A percentile compares a stretch with the other conserved stretches of the same genome.
phyloP scores from a whole-genome alignment of 139 green algal species.

The Pseudopediastrum boryanum region DNA sequence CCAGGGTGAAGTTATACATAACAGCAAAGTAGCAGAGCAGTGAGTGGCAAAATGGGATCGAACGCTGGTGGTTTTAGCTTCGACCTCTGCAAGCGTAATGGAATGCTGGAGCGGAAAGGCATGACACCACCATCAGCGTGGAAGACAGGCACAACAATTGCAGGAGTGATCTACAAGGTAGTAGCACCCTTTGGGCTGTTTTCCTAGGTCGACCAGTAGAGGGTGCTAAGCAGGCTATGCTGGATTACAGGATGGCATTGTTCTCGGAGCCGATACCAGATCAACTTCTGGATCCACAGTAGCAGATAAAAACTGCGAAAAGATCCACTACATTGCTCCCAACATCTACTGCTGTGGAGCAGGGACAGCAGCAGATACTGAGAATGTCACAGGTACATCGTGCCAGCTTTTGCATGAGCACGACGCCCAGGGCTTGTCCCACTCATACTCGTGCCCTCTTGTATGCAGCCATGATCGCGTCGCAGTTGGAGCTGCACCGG shows the following conservation, averaged over 20 bases:
- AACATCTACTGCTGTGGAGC: conserved; percentile 99
- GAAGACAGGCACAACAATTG: conserved; percentile 98
- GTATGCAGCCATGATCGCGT: conserved; percentile 93
- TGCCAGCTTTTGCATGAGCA: not conserved
- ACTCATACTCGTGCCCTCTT: not conserved
- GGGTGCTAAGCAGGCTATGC: no score
- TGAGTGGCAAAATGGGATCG: conserved; percentile 16
- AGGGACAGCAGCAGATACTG: conserved; percentile 96
- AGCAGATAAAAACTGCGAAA: conserved; percentile 99
- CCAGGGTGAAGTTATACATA: not conserved
- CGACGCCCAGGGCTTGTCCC: not conserved
- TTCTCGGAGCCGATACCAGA: conserved; percentile 96
- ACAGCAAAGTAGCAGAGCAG: not conserved
- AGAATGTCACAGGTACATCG: conserved; percentile 91
- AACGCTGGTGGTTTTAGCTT: conserved; percentile 88
- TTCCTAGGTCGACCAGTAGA: no score
- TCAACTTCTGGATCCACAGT: conserved; percentile 95
- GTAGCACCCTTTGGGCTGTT: not conserved
- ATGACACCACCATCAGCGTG: conserved; percentile 70
- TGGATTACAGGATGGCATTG: conserved; percentile 95
- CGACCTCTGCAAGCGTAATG: conserved; percentile 89
- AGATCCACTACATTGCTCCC: conserved; percentile 98
- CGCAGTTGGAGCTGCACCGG: conserved; percentile 88
- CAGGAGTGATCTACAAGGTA: conserved; percentile 95
- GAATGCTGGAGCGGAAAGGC: conserved; percentile 75